Base-by-base conservation (phyloP, 345 rosid genomes). In the Eucalyptus fibrosa region DNA sequence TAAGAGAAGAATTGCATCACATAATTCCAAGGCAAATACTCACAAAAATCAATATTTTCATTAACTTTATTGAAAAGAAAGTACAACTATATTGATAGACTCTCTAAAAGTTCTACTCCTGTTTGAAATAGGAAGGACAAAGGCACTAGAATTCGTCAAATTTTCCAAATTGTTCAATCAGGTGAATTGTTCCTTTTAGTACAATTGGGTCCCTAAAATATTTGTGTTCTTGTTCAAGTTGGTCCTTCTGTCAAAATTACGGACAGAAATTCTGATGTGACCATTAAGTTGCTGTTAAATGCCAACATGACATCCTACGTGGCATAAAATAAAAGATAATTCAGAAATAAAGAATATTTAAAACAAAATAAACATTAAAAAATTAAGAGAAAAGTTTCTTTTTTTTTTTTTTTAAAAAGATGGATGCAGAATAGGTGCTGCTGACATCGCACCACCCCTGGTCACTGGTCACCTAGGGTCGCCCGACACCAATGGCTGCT, bases 351-450 rank as follows among this genome's bases (percentile, higher is more conserved):
- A 62, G 72, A 62, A 62, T 62, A 62, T n/a, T 30, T 4, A 30
- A 62, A 62, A 62, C 17, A 56, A 56, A 56, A 56, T 56, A 56
- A 23, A 56, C 30, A 23, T 56, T 56, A 24, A 56, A 56, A 56
- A 56, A 56, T 56, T 56, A 23, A 24, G 62, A 56, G 62, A 56
- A 56, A 56, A 56, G 62, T 56, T 23, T 56, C 0, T 24, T 53
- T 7, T 51, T 6, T 51, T 17, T 51, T 6, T 51, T 51, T 7
- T 51, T 16, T 15, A 6, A 13, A 26, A 62, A 7, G 72, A 62
- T 14, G 15, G 72, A 62, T 0, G 37, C 3, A 0, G 34, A 14
- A 56, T 15, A 14, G 34, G 19, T 30, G 37, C 19, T 26, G 34
- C 18, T 62, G 72, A n/a, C 19, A 15, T 62, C 3, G 0, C 3